Conservation (phyloP, 306 rosid genomes). For the Cucurbita moschata region DNA sequence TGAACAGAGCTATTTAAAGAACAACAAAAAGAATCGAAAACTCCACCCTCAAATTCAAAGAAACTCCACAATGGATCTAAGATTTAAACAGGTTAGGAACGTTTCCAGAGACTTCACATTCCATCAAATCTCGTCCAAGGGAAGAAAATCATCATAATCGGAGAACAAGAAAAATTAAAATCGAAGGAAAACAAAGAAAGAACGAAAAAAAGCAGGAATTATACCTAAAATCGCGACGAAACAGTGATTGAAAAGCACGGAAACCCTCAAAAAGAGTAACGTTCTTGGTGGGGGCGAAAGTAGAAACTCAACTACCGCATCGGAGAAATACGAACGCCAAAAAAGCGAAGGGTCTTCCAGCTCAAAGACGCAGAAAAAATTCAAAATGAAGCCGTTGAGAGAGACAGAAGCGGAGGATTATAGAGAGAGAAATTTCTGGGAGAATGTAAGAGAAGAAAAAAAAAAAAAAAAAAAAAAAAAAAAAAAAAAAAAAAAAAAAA, state of each 20-base stretch:
- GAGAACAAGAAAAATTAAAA: neutral
- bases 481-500: too few relatives aligned
- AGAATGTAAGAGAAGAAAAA: neutral
- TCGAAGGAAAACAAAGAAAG: neutral
- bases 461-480: neutral
- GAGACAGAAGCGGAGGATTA: neutral
- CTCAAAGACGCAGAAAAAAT: neutral
- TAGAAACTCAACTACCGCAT: neutral
- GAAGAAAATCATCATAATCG: neutral
- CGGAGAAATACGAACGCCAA: neutral
- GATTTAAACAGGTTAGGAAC: neutral
- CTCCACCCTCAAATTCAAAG: constrained; percentile 1
- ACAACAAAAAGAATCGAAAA: neutral
- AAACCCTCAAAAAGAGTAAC: neutral
- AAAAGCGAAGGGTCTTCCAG: neutral
- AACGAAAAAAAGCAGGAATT: neutral
- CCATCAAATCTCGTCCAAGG: neutral
- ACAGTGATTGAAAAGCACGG: neutral
- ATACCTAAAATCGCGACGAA: constrained; percentile 1
- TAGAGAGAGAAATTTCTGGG: neutral
- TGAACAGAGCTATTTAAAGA: neutral
- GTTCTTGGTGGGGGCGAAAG: neutral
- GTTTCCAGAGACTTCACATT: neutral
- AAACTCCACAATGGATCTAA: neutral
- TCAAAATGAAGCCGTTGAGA: constrained; percentile 11